A percentile compares a stretch with the other conserved stretches of the same genome.
Evolutionary conservation across 208 protist species (phyloP).

Genomic region (Trypanosoma grayi): DNA sequence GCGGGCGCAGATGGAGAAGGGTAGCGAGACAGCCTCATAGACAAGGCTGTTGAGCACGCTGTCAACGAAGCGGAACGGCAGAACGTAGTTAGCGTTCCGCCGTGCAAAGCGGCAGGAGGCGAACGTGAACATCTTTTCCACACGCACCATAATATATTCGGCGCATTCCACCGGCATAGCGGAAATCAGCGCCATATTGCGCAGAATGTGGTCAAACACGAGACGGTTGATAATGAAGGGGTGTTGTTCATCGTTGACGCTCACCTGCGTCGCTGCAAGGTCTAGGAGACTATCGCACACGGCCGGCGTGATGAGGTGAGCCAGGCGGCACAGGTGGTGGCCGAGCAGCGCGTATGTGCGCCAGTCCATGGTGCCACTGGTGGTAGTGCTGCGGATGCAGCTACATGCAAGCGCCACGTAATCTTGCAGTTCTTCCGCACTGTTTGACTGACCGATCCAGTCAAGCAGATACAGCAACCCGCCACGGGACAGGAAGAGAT

Average conservation of each 20-base stretch:
- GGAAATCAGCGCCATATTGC: slow-evolving; percentile 51
- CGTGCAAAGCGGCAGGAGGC: slow-evolving; percentile 56
- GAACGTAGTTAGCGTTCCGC: slow-evolving; percentile 61
- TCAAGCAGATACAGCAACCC: slow-evolving; percentile 62
- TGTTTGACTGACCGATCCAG: slow-evolving; percentile 57
- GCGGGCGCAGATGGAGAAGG: slow-evolving; percentile 35
- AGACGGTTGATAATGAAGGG: slow-evolving; percentile 77
- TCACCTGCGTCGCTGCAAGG: slow-evolving; percentile 41
- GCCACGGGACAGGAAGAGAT: slow-evolving; percentile 60
- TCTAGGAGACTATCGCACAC: slow-evolving; percentile 59
- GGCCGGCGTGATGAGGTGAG: slow-evolving; percentile 42
- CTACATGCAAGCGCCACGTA: slow-evolving; percentile 44
- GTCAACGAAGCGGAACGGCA: slow-evolving; percentile 64
- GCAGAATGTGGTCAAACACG: slow-evolving; percentile 68
- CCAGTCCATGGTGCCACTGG: slow-evolving; percentile 41
- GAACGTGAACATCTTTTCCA: slow-evolving; percentile 55
- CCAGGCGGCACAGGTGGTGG: slow-evolving; percentile 54
- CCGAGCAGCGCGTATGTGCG: slow-evolving; percentile 67
- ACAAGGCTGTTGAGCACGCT: slow-evolving; percentile 68
- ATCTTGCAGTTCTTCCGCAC: slow-evolving; percentile 41
- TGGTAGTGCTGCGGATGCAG: slow-evolving; percentile 40
- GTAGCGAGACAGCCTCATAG: slow-evolving; percentile 23
- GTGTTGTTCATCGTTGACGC: slow-evolving; percentile 53
- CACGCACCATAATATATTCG: slow-evolving; percentile 43
- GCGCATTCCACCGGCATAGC: slow-evolving; percentile 40